These are phyloP conservation scores for Sphaerostilbella broomeana DNA, from an alignment of 2,329 filamentous ascomycete genomes.

Conservation along the genomic window DNA sequence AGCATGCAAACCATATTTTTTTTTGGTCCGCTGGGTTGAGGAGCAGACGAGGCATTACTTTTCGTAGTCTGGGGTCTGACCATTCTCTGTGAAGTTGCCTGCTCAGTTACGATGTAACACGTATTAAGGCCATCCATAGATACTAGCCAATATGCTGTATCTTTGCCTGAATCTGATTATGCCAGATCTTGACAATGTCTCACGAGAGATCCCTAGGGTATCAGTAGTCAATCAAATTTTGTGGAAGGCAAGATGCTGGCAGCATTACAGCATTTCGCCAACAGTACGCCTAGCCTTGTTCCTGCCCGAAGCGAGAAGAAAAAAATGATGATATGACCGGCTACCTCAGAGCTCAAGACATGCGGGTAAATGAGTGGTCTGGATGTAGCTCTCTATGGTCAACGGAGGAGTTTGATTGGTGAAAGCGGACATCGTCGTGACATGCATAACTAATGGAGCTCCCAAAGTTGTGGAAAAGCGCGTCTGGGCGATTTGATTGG, in stretches of 20 bases:
- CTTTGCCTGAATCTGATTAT: neutral
- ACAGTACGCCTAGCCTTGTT: neutral
- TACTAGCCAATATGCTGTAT: neutral
- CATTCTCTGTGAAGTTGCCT: neutral
- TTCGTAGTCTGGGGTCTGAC: neutral
- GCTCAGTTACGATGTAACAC: neutral
- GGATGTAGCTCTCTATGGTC: slow-evolving; percentile 7
- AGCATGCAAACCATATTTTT: no score
- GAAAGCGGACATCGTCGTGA: slow-evolving; percentile 18
- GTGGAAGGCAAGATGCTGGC: no score
- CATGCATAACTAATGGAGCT: slow-evolving; percentile 17
- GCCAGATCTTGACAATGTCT: neutral
- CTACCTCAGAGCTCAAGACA: no score
- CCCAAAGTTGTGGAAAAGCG: slow-evolving; percentile 15
- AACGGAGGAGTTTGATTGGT: slow-evolving; percentile 13
- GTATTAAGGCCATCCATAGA: neutral
- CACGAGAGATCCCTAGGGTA: neutral
- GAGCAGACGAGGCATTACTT: neutral
- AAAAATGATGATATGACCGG: no score
- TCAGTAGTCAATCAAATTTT: neutral
- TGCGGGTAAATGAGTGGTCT: neutral
- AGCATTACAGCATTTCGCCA: no score
- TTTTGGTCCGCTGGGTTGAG: no score
- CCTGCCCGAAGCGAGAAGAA: neutral
- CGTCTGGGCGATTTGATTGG: slow-evolving; percentile 15